These are phyloP conservation scores for Hirsutella minnesotensis DNA, from an alignment of 2,329 filamentous ascomycete species.

Conservation along the genomic window DNA sequence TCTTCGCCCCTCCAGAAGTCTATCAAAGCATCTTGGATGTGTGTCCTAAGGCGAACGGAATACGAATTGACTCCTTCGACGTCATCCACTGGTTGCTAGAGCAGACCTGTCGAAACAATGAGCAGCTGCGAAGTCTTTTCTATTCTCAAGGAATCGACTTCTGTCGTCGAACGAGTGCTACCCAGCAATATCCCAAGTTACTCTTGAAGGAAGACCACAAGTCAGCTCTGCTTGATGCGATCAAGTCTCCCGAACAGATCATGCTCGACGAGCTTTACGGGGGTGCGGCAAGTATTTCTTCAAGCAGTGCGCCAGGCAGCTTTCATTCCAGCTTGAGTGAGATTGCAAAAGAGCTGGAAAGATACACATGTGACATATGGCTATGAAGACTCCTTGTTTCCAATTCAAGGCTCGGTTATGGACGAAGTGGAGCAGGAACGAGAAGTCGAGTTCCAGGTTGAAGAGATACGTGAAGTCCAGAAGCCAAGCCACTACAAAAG, in stretches of 20 bases:
- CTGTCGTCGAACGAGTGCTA: slow-evolving; percentile 40
- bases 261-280: slow-evolving; percentile 48
- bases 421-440: slow-evolving; percentile 50
- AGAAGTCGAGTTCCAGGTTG: slow-evolving; percentile 48
- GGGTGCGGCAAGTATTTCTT: slow-evolving; percentile 5
- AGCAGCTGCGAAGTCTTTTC: slow-evolving; percentile 47
- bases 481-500: slow-evolving; percentile 27
- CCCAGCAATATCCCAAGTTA: slow-evolving; percentile 27
- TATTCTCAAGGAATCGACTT: slow-evolving; percentile 49
- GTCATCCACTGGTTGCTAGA: slow-evolving; percentile 48
- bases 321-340: not conserved
- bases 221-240: slow-evolving; percentile 13
- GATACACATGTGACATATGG: not conserved
- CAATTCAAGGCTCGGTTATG: slow-evolving; percentile 28
- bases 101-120: slow-evolving; percentile 47
- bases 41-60: not conserved
- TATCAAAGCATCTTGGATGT: slow-evolving; percentile 46
- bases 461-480: slow-evolving; percentile 42
- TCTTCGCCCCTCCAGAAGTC: slow-evolving; percentile 48
- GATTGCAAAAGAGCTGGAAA: not conserved
- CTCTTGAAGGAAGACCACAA: slow-evolving; percentile 21
- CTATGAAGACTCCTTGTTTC: not conserved
- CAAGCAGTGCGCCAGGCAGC: not conserved
- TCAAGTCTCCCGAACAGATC: slow-evolving; percentile 39
- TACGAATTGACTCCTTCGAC: slow-evolving; percentile 9